Percentiles rank a stretch among this genome's conserved stretches.
Conservation (phyloP, 345 rosid species). For the Clarkia xantiana region DNA sequence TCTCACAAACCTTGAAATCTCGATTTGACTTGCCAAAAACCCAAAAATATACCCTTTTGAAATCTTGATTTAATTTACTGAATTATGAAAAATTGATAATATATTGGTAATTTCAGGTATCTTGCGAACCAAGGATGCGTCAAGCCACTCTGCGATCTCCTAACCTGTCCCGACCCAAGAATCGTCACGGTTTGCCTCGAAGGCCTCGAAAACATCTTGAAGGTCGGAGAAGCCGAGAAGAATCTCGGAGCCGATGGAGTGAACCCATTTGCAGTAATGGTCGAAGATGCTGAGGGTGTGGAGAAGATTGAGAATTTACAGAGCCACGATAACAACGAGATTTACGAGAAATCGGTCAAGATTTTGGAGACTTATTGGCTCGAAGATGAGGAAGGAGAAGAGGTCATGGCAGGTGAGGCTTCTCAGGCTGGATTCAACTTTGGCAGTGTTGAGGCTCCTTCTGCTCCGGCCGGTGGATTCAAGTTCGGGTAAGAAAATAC, state of each 20-base stretch:
- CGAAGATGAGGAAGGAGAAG: conserved; percentile 39
- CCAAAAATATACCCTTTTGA: too few relatives aligned
- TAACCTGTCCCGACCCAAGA: conserved; percentile 44
- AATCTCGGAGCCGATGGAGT: conserved; percentile 25
- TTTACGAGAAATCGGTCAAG: conserved; percentile 46
- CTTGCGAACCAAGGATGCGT: conserved; percentile 38
- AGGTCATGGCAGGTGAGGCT: conserved; percentile 34
- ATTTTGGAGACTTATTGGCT: conserved; percentile 45
- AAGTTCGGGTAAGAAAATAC: conserved; percentile 28
- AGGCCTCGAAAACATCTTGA: conserved; percentile 45
- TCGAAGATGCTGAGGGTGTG: conserved; percentile 44
- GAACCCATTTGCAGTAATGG: conserved; percentile 33
- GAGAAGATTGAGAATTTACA: conserved; percentile 46
- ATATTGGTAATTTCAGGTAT: conserved; percentile 9
- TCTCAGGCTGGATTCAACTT: conserved; percentile 36
- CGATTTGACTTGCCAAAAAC: too few relatives aligned
- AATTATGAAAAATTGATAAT: background rate
- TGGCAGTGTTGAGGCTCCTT: conserved; percentile 27
- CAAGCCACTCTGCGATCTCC: conserved; percentile 48
- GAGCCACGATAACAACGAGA: conserved; percentile 40
- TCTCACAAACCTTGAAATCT: conserved; percentile 14
- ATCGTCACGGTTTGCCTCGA: conserved; percentile 44
- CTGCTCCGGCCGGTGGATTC: conserved; percentile 54
- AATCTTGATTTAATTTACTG: too few relatives aligned
- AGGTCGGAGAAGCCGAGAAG: conserved; percentile 46